phyloP scores from a whole-genome alignment of 225 moss, liverwort and hornwort species.

The Neckera pumila region DNA sequence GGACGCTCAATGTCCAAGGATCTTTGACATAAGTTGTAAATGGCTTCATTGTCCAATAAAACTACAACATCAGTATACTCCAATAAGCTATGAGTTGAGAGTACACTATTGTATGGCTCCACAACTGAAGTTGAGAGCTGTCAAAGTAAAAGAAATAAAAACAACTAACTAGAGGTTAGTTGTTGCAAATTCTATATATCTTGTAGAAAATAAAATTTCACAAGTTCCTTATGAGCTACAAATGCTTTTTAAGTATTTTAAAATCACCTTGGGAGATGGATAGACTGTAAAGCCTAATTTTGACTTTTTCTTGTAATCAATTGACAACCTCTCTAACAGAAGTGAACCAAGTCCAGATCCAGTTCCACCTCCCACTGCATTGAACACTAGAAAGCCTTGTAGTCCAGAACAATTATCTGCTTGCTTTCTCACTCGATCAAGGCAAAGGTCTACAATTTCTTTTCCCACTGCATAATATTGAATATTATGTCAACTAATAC shows the following conservation, averaged over 20 bases:
- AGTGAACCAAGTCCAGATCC: constrained; percentile 8
- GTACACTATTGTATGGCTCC: constrained; percentile 23
- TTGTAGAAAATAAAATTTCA: neutral
- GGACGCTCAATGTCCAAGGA: constrained; percentile 43
- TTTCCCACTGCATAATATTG: neutral
- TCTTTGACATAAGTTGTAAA: constrained; percentile 51
- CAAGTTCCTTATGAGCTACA: neutral
- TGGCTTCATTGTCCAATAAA: constrained; percentile 62
- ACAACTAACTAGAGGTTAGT: neutral
- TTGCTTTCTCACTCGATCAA: constrained; percentile 1
- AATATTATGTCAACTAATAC: neutral
- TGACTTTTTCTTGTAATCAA: constrained; percentile 3
- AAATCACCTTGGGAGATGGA: neutral
- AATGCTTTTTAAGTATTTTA: neutral
- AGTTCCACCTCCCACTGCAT: neutral
- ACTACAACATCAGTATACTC: constrained; percentile 51
- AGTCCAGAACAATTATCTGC: neutral
- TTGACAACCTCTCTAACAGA: neutral
- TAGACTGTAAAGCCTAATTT: constrained; percentile 9
- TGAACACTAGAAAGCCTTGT: constrained; percentile 1
- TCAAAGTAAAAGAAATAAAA: neutral
- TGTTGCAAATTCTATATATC: neutral
- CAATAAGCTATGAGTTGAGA: constrained; percentile 11
- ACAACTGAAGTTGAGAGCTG: neutral
- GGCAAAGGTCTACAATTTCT: constrained; percentile 9